Conservation (phyloP, 2,329 filamentous ascomycete species). For the Ceratocystis lukuohia region DNA sequence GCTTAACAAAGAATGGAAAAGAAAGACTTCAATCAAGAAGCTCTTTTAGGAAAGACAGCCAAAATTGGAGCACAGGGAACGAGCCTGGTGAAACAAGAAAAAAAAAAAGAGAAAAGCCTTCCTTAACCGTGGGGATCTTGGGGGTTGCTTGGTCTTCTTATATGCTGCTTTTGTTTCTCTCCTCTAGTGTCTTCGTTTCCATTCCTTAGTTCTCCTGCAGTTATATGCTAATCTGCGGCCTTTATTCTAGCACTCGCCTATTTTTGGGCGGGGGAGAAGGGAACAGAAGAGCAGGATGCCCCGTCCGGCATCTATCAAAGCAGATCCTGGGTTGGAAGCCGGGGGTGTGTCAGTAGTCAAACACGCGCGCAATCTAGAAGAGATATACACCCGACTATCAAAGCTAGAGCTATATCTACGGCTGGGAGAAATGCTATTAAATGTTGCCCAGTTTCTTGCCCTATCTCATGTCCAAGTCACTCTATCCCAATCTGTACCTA, state of each 20-base stretch:
- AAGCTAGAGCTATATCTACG: too few relatives aligned
- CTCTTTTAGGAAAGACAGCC: neutral
- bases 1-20: neutral
- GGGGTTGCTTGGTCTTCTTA: conserved; percentile 1
- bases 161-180: neutral
- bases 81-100: neutral
- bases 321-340: too few relatives aligned
- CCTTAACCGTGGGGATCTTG: neutral
- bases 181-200: neutral
- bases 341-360: too few relatives aligned
- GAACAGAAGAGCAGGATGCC: too few relatives aligned
- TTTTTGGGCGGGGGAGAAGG: conserved; percentile 15
- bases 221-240: neutral
- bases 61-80: neutral
- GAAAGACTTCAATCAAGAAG: too few relatives aligned
- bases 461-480: too few relatives aligned
- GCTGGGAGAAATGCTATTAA: too few relatives aligned
- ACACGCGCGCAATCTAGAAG: too few relatives aligned
- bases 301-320: too few relatives aligned
- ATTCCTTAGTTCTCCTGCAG: neutral
- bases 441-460: too few relatives aligned
- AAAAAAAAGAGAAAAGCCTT: conserved; percentile 28
- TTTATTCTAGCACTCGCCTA: neutral
- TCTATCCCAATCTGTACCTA: too few relatives aligned
- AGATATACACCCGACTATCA: too few relatives aligned